Percentiles rank a stretch among this genome's conserved stretches.
These are phyloP conservation scores for Geoglossum glabrum DNA, from an alignment of 495 filamentous ascomycete genomes.

Conservation along the genomic window DNA sequence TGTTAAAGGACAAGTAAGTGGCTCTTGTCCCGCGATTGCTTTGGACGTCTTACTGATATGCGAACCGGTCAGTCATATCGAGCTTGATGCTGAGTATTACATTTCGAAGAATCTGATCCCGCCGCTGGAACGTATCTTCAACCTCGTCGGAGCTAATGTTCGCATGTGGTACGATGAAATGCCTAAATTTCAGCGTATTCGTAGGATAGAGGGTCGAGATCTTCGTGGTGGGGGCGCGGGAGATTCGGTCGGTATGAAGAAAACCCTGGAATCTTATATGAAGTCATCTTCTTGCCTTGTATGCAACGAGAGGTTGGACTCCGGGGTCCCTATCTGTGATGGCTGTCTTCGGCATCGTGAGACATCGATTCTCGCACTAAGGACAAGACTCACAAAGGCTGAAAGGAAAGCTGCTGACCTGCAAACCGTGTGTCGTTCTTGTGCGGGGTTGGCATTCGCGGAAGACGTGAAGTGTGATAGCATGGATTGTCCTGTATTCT, in stretches of 20 bases:
- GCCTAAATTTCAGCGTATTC: conserved; percentile 69
- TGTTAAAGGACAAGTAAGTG: conserved; percentile 42
- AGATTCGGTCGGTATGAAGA: conserved; percentile 21
- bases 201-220: conserved; percentile 28
- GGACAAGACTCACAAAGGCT: conserved; percentile 34
- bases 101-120: conserved; percentile 91
- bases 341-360: conserved; percentile 36
- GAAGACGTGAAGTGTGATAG: conserved; percentile 75
- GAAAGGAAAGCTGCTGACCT: conserved; percentile 47
- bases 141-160: conserved; percentile 85
- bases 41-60: background rate
- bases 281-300: conserved; percentile 56
- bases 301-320: conserved; percentile 46
- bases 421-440: conserved; percentile 63
- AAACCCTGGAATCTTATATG: conserved; percentile 79
- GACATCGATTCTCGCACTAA: conserved; percentile 38
- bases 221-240: conserved; percentile 8
- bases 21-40: background rate
- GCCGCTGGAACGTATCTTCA: conserved; percentile 89
- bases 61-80: conserved; percentile 24
- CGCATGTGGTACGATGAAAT: conserved; percentile 88
- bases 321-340: conserved; percentile 38
- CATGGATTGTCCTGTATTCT: conserved; percentile 84
- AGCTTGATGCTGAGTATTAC: conserved; percentile 93
- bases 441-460: conserved; percentile 45